Conservation (phyloP, 83 land plant species). For the Thuja plicata region DNA sequence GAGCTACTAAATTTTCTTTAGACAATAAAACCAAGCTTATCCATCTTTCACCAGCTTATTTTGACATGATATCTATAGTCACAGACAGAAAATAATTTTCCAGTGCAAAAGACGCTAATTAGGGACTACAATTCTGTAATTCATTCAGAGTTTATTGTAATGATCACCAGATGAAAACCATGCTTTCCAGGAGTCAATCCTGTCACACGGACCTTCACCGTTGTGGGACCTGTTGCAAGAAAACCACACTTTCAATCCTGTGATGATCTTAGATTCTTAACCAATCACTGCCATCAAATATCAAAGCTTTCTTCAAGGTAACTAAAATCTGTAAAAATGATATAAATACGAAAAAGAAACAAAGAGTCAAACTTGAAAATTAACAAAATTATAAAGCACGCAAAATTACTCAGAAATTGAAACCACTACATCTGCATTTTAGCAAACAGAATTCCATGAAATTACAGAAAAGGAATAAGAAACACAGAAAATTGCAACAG, state of each 20-base stretch:
- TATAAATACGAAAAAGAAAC: too few relatives aligned
- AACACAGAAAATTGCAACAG: too few relatives aligned
- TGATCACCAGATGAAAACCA: constrained; percentile 82
- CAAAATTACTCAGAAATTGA: too few relatives aligned
- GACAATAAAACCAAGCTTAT: background rate
- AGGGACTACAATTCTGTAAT: background rate
- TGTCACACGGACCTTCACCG: constrained; percentile 70
- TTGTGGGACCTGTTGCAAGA: constrained; percentile 72
- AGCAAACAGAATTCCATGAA: too few relatives aligned
- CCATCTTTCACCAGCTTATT: constrained; percentile 2
- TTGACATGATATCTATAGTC: background rate
- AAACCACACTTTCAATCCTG: background rate
- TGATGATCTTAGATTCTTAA: background rate
- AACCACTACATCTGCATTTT: too few relatives aligned
- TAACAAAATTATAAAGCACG: too few relatives aligned
- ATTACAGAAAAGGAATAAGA: too few relatives aligned
- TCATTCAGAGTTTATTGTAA: background rate
- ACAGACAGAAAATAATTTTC: background rate
- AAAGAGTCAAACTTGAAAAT: too few relatives aligned
- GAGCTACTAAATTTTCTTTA: background rate
- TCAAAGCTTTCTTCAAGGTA: too few relatives aligned
- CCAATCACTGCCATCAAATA: background rate
- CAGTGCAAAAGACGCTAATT: background rate
- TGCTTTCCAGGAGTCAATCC: constrained; percentile 88
- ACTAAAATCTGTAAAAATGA: too few relatives aligned